Evolutionary conservation across 768 basidiomycete genomes (phyloP).

Genomic region (Phanerochaete carnosa): DNA sequence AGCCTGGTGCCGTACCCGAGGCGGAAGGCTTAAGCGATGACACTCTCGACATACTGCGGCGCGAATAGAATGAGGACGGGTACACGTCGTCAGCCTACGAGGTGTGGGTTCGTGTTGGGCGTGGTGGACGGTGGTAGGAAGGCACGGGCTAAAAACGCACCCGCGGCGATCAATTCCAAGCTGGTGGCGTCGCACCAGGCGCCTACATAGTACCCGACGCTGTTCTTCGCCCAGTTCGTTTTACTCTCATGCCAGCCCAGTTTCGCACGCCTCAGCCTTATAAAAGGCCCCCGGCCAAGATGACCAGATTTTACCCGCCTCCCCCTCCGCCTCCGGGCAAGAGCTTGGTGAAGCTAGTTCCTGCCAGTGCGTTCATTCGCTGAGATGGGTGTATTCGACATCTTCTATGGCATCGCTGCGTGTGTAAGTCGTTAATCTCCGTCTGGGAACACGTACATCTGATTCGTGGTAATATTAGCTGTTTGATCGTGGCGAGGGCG

Average conservation of each 20-base stretch:
- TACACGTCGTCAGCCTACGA: no score
- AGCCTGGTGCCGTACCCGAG: background rate
- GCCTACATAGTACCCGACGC: background rate
- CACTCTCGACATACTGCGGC: background rate
- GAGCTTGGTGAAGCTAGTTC: background rate
- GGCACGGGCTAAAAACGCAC: background rate
- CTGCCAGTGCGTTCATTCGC: background rate
- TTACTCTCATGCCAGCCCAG: background rate
- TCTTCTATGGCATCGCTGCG: slow-evolving; percentile 1
- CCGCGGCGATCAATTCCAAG: background rate
- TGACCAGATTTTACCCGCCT: background rate
- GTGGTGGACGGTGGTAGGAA: background rate
- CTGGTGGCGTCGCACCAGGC: background rate
- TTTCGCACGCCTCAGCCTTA: background rate
- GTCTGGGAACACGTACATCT: background rate
- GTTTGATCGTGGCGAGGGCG: background rate
- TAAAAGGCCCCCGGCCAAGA: background rate
- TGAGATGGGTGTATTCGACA: slow-evolving; percentile 6
- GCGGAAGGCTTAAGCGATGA: background rate
- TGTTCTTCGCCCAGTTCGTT: background rate
- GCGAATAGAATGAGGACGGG: no score
- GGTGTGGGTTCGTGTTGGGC: background rate
- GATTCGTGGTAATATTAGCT: background rate
- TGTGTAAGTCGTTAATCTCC: slow-evolving; percentile 2
- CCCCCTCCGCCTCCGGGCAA: background rate